A percentile compares a stretch with the other conserved stretches of the same genome.
Conservation (phyloP, 768 basidiomycete species). For the Lactarius akahatsu region DNA sequence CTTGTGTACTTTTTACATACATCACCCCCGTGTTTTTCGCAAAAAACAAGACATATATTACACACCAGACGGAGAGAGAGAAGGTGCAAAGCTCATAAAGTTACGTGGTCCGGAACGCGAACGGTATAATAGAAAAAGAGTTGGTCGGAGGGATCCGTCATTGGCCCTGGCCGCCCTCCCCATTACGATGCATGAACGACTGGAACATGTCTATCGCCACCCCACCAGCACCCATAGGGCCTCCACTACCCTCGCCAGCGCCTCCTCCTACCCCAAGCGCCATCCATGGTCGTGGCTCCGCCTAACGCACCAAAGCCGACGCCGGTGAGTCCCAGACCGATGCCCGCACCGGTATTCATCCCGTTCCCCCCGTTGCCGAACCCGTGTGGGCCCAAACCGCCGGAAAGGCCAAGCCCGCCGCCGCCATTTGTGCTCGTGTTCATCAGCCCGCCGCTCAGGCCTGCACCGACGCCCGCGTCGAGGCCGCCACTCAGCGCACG, state of each 20-base stretch:
- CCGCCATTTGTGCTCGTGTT: conserved; percentile 4
- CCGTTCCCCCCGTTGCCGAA: conserved; percentile 8
- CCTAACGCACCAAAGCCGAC: conserved; percentile 7
- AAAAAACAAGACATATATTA: not conserved
- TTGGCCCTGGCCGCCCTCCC: conserved; percentile 22
- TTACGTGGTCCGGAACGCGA: not conserved
- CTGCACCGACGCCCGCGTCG: conserved; percentile 10
- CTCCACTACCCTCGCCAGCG: not conserved
- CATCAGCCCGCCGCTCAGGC: conserved; percentile 3
- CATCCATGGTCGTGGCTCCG: not conserved
- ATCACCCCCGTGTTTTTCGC: not conserved
- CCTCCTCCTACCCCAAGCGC: no score
- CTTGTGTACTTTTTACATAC: not conserved
- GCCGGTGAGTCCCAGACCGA: not conserved
- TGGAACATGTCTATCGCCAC: conserved; percentile 24
- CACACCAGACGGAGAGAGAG: not conserved
- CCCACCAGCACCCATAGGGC: not conserved
- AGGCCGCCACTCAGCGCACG: conserved; percentile 17
- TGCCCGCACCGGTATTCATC: not conserved
- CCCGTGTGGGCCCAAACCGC: not conserved
- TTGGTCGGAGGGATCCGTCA: conserved; percentile 2
- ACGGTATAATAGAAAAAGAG: not conserved
- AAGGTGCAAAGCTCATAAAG: conserved; percentile 2
- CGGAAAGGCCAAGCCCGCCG: conserved; percentile 14
- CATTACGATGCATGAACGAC: conserved; percentile 29